These are phyloP conservation scores for Podila clonocystis DNA, from an alignment of 192 early-diverging fungal genomes.

Conservation along the genomic window DNA sequence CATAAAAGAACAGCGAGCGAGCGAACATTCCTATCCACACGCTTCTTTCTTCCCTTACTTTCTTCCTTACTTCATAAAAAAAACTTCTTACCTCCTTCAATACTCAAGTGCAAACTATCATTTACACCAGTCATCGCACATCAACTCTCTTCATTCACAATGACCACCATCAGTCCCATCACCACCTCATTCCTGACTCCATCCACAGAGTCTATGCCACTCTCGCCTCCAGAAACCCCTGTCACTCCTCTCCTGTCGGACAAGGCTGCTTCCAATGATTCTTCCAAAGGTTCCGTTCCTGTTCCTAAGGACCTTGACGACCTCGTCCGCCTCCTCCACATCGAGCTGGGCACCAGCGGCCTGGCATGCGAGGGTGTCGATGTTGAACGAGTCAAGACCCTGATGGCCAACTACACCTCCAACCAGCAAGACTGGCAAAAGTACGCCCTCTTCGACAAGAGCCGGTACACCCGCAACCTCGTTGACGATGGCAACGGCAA, in stretches of 20 bases:
- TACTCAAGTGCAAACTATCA: no score
- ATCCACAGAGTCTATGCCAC: background rate
- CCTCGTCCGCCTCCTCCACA: constrained; percentile 62
- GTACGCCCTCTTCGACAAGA: constrained; percentile 79
- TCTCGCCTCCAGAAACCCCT: background rate
- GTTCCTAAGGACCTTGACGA: constrained; percentile 57
- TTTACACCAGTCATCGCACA: background rate
- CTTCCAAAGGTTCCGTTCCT: constrained; percentile 8
- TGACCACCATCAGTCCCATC: background rate
- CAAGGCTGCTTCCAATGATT: background rate
- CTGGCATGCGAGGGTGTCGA: constrained; percentile 67
- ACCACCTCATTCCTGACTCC: background rate
- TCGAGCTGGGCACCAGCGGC: constrained; percentile 61
- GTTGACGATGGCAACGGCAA: constrained; percentile 93
- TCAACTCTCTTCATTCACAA: background rate
- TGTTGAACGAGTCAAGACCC: constrained; percentile 63
- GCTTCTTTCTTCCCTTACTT: no score
- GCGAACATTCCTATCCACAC: no score
- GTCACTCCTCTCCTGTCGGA: background rate
- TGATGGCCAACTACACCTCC: constrained; percentile 78
- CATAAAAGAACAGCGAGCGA: no score
- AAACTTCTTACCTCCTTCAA: no score
- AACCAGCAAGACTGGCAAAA: constrained; percentile 78
- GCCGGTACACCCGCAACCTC: constrained; percentile 88
- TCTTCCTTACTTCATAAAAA: no score